phyloP scores from a whole-genome alignment of 2,329 filamentous ascomycete genomes.

The Zalaria sp. region DNA sequence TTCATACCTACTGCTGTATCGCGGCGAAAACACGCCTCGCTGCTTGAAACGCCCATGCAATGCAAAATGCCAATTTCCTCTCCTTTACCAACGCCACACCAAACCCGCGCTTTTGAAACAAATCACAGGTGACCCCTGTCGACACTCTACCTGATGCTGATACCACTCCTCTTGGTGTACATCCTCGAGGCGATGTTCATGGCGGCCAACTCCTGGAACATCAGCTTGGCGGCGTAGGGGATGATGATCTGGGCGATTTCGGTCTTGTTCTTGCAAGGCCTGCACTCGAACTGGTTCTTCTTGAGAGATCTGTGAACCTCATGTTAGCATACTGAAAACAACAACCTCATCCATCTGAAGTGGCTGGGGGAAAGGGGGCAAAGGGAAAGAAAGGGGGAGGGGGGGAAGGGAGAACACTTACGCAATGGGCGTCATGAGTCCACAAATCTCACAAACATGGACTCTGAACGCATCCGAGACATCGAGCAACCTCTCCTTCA shows the following conservation, averaged over 20 bases:
- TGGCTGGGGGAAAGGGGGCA: constrained; percentile 12
- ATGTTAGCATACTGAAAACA: constrained; percentile 43
- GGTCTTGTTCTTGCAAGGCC: constrained; percentile 98
- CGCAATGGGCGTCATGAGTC: constrained; percentile 97
- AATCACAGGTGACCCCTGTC: too few relatives aligned
- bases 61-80: too few relatives aligned
- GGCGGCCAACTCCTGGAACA: constrained; percentile 93
- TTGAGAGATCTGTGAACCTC: constrained; percentile 39
- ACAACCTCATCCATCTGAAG: constrained; percentile 9
- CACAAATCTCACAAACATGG: constrained; percentile 96
- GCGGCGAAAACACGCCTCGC: too few relatives aligned
- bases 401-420: constrained; percentile 44
- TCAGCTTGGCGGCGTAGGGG: constrained; percentile 90
- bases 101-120: too few relatives aligned
- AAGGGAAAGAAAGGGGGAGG: constrained; percentile 1
- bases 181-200: constrained; percentile 98
- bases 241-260: constrained; percentile 97
- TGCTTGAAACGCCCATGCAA: too few relatives aligned
- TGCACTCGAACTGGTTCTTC: constrained; percentile 91
- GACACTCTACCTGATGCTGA: constrained; percentile 4
- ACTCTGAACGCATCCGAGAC: constrained; percentile 97
- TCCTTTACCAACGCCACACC: too few relatives aligned
- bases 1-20: too few relatives aligned
- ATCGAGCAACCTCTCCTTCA: constrained; percentile 95
- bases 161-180: constrained; percentile 48